phyloP scores from a whole-genome alignment of 768 basidiomycete species.

The Wakefieldia striispora region DNA sequence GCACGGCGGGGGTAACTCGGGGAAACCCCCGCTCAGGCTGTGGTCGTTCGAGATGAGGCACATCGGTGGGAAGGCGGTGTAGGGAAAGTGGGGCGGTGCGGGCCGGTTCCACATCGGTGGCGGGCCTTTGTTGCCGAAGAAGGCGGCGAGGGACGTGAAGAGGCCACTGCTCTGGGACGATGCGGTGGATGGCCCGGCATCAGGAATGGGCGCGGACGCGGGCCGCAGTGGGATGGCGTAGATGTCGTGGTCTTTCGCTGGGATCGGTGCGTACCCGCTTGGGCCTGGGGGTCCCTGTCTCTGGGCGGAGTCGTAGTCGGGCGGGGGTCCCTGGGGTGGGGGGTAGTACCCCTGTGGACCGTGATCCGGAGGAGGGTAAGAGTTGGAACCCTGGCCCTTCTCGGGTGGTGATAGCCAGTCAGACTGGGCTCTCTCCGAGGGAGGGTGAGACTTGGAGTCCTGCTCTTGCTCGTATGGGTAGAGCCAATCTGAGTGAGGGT shows the following conservation, averaged over 20 bases:
- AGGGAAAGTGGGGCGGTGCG: constrained; percentile 10
- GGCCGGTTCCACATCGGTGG: constrained; percentile 29
- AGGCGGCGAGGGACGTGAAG: constrained; percentile 20
- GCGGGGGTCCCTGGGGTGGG: constrained; percentile 10
- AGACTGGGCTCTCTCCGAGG: no score
- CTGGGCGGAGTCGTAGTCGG: constrained; percentile 9
- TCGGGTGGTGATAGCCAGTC: no score
- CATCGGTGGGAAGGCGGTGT: constrained; percentile 29
- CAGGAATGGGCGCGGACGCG: background rate
- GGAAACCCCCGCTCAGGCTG: constrained; percentile 43
- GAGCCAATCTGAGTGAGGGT: constrained; percentile 14
- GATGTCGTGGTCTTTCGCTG: no score
- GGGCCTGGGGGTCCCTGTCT: background rate
- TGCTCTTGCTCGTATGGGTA: constrained; percentile 1
- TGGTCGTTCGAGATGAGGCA: constrained; percentile 26
- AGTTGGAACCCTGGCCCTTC: no score
- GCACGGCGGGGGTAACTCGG: constrained; percentile 40
- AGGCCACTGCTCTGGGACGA: background rate
- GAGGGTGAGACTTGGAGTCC: no score
- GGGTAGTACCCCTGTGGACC: constrained; percentile 12
- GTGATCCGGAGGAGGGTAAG: background rate
- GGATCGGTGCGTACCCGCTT: no score
- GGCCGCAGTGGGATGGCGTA: background rate
- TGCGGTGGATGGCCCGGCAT: background rate
- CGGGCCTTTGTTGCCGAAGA: constrained; percentile 28